Evolutionary conservation across 306 rosid species (phyloP).

Genomic region (Purshia tridentata): DNA sequence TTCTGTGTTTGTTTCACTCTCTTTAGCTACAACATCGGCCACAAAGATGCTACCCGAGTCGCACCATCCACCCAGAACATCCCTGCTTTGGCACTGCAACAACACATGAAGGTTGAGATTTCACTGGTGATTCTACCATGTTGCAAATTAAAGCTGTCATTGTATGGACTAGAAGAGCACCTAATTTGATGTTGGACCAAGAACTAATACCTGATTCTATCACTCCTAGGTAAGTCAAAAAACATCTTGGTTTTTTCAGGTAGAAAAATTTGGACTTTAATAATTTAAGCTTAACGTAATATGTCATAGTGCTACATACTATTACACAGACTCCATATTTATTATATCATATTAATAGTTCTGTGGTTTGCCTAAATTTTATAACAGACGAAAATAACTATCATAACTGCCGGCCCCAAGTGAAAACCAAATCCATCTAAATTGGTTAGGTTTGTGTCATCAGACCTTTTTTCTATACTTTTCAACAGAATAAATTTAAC

Average conservation of each 20-base stretch:
- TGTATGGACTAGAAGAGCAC: conserved; percentile 1
- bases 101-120: conserved; percentile 20
- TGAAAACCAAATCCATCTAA: conserved; percentile 6
- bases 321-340: not conserved
- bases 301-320: not conserved
- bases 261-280: not conserved
- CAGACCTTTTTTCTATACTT: not conserved
- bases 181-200: conserved; percentile 3
- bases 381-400: not conserved
- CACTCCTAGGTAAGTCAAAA: not conserved
- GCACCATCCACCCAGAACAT: conserved; percentile 89
- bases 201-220: not conserved
- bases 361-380: not conserved
- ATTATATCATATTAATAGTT: too few relatives aligned
- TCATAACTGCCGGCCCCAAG: not conserved
- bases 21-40: conserved; percentile 48
- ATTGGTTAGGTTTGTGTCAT: not conserved
- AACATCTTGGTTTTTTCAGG: not conserved
- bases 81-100: conserved; percentile 69
- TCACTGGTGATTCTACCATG: conserved; percentile 1
- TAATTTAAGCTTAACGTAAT: not conserved
- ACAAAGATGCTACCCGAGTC: conserved; percentile 81
- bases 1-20: conserved; percentile 16
- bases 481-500: not conserved
- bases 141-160: conserved; percentile 6